phyloP scores from a whole-genome alignment of 345 rosid species.

The Eucalyptus polyanthemos region DNA sequence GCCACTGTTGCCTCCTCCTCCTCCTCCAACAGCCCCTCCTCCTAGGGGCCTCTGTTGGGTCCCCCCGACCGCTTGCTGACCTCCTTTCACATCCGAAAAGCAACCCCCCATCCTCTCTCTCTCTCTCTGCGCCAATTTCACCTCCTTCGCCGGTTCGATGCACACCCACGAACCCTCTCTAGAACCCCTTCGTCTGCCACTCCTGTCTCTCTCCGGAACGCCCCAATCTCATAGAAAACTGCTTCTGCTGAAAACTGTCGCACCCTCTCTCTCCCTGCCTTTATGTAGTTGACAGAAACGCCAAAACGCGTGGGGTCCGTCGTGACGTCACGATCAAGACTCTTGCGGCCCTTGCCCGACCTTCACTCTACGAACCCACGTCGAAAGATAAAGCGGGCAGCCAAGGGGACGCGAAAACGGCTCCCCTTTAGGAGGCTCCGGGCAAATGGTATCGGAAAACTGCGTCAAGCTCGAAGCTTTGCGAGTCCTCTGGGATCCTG shows the following conservation, averaged over 20 bases:
- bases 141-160: neutral
- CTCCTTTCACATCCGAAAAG: constrained; percentile 51
- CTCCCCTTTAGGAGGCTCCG: neutral
- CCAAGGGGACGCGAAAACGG: neutral
- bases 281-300: neutral
- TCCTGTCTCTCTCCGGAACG: fast-evolving
- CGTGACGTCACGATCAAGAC: neutral
- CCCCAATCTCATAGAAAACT: neutral
- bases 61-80: constrained; percentile 69
- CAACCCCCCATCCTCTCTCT: constrained; percentile 49
- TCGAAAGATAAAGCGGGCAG: neutral
- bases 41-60: constrained; percentile 12
- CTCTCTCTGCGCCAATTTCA: neutral
- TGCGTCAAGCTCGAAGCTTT: neutral
- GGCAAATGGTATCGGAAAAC: neutral
- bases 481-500: neutral
- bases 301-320: neutral
- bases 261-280: neutral
- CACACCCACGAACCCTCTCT: neutral
- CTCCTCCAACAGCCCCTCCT: neutral
- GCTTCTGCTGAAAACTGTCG: neutral
- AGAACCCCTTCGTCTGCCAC: neutral
- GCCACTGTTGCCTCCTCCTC: neutral
- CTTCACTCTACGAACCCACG: neutral
- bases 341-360: fast-evolving